Conservation (phyloP, 139 green algal species). For the Micromonas commoda region DNA sequence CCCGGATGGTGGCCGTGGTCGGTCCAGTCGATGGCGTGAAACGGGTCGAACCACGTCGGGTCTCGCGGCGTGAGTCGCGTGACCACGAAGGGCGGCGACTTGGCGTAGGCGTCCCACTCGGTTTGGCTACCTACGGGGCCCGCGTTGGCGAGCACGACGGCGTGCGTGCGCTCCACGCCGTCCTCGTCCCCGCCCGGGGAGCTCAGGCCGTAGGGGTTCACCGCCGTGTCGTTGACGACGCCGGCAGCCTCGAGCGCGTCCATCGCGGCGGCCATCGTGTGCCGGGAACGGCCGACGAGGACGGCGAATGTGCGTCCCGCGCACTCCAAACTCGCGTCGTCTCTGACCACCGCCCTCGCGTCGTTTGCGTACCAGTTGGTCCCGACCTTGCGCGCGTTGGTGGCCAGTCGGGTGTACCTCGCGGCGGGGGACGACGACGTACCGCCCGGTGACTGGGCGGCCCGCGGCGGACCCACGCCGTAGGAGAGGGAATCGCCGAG, state of each 20-base stretch:
- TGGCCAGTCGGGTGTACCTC: no score
- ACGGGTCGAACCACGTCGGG: not conserved
- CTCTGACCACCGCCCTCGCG: no score
- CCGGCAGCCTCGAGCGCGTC: not conserved
- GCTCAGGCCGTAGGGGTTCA: not conserved
- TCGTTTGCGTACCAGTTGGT: no score
- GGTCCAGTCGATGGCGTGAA: not conserved
- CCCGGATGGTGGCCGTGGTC: no score
- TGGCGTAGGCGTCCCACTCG: not conserved
- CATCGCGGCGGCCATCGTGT: not conserved
- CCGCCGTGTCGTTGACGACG: not conserved
- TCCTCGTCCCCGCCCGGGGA: not conserved
- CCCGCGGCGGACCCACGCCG: no score
- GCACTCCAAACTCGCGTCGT: no score
- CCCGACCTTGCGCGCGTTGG: no score
- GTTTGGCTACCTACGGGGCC: no score
- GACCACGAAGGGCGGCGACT: not conserved
- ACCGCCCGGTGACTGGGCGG: no score
- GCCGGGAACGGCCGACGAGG: not conserved
- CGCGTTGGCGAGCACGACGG: no score
- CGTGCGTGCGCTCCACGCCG: not conserved
- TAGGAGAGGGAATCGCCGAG: constrained; percentile 11
- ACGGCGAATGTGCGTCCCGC: no score
- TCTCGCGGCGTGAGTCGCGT: not conserved
- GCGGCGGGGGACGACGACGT: no score